These are phyloP conservation scores for Starmerella vaccinii DNA, from an alignment of 805 yeast species.

Conservation along the genomic window DNA sequence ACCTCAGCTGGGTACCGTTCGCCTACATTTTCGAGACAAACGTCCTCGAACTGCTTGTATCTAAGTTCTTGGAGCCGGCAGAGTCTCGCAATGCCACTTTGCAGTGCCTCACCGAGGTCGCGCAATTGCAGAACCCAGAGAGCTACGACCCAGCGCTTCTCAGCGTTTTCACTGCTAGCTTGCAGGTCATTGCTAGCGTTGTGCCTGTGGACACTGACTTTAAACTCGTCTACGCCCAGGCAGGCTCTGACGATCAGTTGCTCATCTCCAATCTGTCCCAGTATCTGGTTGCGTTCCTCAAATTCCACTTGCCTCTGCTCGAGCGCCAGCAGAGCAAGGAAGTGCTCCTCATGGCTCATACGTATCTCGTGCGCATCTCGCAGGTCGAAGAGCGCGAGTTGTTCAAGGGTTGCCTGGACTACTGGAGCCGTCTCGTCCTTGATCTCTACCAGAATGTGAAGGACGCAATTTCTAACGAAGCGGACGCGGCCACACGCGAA, in stretches of 20 bases:
- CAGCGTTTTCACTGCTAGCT: slow-evolving; percentile 56
- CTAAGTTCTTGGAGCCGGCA: slow-evolving; percentile 64
- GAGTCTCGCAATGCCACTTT: slow-evolving; percentile 76
- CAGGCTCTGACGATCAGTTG: slow-evolving; percentile 78
- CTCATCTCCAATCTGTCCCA: slow-evolving; percentile 91
- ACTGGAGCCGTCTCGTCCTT: slow-evolving; percentile 82
- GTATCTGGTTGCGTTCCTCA: slow-evolving; percentile 75
- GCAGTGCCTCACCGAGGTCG: slow-evolving; percentile 87
- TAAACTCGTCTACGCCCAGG: slow-evolving; percentile 58
- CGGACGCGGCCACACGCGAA: slow-evolving; percentile 69
- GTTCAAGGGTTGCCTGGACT: slow-evolving; percentile 89
- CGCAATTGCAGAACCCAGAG: slow-evolving; percentile 50
- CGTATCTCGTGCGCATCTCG: slow-evolving; percentile 73
- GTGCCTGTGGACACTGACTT: slow-evolving; percentile 68
- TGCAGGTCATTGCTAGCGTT: slow-evolving; percentile 56
- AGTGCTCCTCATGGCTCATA: slow-evolving; percentile 60
- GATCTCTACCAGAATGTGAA: slow-evolving; percentile 79
- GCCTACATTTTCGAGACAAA: slow-evolving; percentile 85
- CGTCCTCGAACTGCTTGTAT: slow-evolving; percentile 57
- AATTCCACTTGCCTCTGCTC: slow-evolving; percentile 57
- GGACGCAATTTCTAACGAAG: slow-evolving; percentile 57
- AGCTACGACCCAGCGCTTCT: slow-evolving; percentile 48
- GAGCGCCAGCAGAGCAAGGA: slow-evolving; percentile 44
- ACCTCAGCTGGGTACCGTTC: slow-evolving; percentile 89
- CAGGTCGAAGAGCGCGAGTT: slow-evolving; percentile 90